A percentile compares a stretch with the other conserved stretches of the same genome.
Conservation (phyloP, 345 rosid genomes). For the Rhodomyrtus tomentosa region DNA sequence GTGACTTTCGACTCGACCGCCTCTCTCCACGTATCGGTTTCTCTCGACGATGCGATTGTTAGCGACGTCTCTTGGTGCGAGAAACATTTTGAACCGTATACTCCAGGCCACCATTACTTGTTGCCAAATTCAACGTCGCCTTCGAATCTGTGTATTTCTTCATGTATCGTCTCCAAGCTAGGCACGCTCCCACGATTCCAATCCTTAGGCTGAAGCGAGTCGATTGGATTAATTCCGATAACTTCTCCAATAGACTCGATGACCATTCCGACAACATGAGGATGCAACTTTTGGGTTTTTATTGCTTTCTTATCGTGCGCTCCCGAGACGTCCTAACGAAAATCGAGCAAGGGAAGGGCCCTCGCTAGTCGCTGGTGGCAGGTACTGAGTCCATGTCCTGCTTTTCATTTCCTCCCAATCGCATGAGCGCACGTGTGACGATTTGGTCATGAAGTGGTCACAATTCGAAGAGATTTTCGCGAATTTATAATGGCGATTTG, state of each 20-base stretch:
- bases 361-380: no score
- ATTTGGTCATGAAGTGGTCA: background rate
- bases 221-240: background rate
- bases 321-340: no score
- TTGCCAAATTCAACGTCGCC: background rate
- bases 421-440: background rate
- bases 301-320: no score
- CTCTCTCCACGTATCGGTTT: background rate
- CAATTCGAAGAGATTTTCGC: background rate
- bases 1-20: background rate
- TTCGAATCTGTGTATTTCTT: background rate
- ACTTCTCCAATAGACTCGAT: background rate
- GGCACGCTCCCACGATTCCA: background rate
- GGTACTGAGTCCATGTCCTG: no score
- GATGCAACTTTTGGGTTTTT: background rate
- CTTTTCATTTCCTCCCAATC: background rate
- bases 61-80: background rate
- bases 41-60: background rate
- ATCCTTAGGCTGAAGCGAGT: background rate
- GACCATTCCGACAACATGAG: background rate
- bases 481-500: background rate
- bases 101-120: background rate
- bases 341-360: no score
- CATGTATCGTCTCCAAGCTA: background rate
- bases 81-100: background rate